Conservation (phyloP, 345 rosid genomes). For the Salix arbutifolia region DNA sequence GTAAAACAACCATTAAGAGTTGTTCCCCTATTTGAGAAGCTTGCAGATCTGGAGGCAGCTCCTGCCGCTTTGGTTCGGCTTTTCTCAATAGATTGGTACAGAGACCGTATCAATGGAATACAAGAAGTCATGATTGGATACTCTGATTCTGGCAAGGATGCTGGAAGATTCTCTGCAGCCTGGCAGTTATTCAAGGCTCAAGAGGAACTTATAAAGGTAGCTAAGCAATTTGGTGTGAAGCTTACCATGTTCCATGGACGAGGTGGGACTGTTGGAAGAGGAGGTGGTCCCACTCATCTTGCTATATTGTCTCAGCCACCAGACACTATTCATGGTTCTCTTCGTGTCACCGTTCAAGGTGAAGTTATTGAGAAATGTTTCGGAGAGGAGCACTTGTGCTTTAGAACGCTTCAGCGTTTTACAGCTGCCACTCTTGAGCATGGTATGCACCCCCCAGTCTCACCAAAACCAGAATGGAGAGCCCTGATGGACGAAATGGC, state of each 20-base stretch:
- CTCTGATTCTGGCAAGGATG: constrained; percentile 98
- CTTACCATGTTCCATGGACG: constrained; percentile 99
- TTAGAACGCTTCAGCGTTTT: constrained; percentile 93
- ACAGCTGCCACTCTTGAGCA: constrained; percentile 98
- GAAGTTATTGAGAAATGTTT: constrained; percentile 96
- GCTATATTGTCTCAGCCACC: constrained; percentile 99
- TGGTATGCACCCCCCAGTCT: constrained; percentile 85
- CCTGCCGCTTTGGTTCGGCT: constrained; percentile 92
- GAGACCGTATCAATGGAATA: constrained; percentile 77
- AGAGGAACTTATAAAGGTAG: constrained; percentile 89
- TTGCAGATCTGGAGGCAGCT: constrained; percentile 95
- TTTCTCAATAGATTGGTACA: constrained; percentile 93
- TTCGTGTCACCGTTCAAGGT: constrained; percentile 93
- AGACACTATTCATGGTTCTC: constrained; percentile 88
- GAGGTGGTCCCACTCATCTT: constrained; percentile 99
- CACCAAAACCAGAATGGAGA: constrained; percentile 98
- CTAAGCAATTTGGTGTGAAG: constrained; percentile 79
- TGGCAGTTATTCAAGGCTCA: constrained; percentile 98
- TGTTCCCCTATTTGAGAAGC: constrained; percentile 97
- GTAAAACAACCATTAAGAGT: constrained; percentile 88
- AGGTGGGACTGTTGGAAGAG: constrained; percentile 99
- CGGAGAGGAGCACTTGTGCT: constrained; percentile 92
- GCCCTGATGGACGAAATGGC: constrained; percentile 88
- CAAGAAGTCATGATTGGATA: constrained; percentile 99
- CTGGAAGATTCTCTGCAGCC: constrained; percentile 93